A percentile compares a stretch with the other conserved stretches of the same genome.
These are phyloP conservation scores for Leishmania gerbilli DNA, from an alignment of 208 protist genomes.

Conservation along the genomic window DNA sequence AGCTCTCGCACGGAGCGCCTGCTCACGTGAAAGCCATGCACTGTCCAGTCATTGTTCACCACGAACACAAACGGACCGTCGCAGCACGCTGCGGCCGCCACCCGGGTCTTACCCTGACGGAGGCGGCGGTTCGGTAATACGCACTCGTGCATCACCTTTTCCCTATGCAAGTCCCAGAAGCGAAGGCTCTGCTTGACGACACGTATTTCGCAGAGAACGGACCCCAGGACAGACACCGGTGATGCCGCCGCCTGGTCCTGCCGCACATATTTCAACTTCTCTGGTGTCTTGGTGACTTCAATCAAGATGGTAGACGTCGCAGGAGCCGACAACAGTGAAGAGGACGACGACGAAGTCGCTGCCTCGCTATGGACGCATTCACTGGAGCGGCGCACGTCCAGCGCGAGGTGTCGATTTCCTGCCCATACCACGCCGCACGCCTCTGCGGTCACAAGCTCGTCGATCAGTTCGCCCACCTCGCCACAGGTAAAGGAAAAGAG, in stretches of 20 bases:
- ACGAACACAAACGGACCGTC: slow-evolving; percentile 72
- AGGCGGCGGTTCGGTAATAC: slow-evolving; percentile 36
- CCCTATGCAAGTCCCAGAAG: slow-evolving; percentile 65
- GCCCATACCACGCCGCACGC: slow-evolving; percentile 56
- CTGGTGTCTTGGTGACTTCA: slow-evolving; percentile 14
- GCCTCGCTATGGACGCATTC: background rate
- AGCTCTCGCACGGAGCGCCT: slow-evolving; percentile 42
- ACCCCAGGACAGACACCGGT: slow-evolving; percentile 11
- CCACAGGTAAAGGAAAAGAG: slow-evolving; percentile 28
- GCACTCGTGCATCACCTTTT: slow-evolving; percentile 40
- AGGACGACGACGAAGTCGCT: background rate
- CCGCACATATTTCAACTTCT: slow-evolving; percentile 15
- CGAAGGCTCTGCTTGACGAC: slow-evolving; percentile 24
- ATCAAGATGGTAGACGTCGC: slow-evolving; percentile 15
- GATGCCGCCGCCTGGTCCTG: slow-evolving; percentile 9
- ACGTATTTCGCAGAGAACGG: slow-evolving; percentile 15
- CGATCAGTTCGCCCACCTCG: slow-evolving; percentile 53
- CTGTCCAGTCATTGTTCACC: slow-evolving; percentile 62
- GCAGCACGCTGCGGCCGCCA: slow-evolving; percentile 30
- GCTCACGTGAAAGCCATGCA: slow-evolving; percentile 61
- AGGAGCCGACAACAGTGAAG: background rate
- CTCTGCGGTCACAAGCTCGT: slow-evolving; percentile 39
- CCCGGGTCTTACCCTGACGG: slow-evolving; percentile 32
- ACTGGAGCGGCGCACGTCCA: slow-evolving; percentile 14
- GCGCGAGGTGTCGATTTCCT: slow-evolving; percentile 26